These are phyloP conservation scores for Cairneyella variabilis DNA, from an alignment of 495 filamentous ascomycete genomes.

Conservation along the genomic window DNA sequence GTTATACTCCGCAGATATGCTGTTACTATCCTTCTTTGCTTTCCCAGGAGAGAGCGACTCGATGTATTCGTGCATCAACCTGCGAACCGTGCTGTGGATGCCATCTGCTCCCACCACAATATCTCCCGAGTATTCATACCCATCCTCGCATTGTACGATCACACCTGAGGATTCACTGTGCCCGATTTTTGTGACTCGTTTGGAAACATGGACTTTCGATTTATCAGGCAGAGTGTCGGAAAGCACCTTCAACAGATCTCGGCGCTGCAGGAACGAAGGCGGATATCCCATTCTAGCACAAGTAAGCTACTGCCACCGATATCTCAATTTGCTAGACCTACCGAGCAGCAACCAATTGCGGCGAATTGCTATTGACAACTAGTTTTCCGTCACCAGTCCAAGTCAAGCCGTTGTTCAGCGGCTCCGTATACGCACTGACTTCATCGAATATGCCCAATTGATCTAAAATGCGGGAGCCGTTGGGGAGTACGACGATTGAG, in stretches of 20 bases:
- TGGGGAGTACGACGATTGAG: constrained; percentile 18
- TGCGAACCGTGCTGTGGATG: constrained; percentile 27
- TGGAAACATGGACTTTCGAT: constrained; percentile 27
- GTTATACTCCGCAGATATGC: neutral
- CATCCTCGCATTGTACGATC: constrained; percentile 27
- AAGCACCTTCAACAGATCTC: constrained; percentile 31
- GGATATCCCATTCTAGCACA: constrained; percentile 21
- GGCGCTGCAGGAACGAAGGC: constrained; percentile 32
- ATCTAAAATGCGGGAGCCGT: constrained; percentile 39
- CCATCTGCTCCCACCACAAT: constrained; percentile 51
- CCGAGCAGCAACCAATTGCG: constrained; percentile 4
- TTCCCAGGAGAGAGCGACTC: neutral
- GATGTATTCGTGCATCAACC: constrained; percentile 18
- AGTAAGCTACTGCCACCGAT: neutral
- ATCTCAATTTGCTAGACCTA: constrained; percentile 15
- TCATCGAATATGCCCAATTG: constrained; percentile 42
- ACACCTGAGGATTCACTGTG: constrained; percentile 9
- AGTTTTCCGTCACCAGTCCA: constrained; percentile 23
- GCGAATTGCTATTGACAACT: neutral
- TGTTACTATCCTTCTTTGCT: constrained; percentile 15
- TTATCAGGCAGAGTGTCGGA: constrained; percentile 32
- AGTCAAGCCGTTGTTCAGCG: constrained; percentile 18
- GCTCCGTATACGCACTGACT: constrained; percentile 15
- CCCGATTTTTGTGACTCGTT: constrained; percentile 28
- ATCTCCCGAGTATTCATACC: constrained; percentile 33